Evolutionary conservation across 768 basidiomycete species (phyloP), one percentile per base, ranked within the genome.

Genomic region (Gyrodon lividus): DNA sequence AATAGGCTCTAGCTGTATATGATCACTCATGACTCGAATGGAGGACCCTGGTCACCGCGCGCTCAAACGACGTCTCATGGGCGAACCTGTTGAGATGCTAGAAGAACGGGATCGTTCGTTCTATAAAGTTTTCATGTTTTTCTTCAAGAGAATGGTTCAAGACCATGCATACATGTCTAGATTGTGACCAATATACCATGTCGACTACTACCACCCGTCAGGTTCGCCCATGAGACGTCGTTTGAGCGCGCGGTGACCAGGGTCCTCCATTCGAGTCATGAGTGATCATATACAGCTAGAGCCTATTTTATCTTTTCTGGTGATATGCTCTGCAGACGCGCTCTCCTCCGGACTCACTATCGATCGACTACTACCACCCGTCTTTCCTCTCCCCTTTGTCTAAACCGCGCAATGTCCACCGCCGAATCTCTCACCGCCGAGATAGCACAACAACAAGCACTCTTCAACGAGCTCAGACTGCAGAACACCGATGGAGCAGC

Each of bases 381-480:
- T 38, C 52, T 54, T 19, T 57, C 37, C 44, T 59, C 48, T 10
- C n/a, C n/a, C n/a, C 56, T 48, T 55, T 34, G 47, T 46, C 42
- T 43, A 41, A 57, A 42, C 54, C 46, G 56, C 56, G 61, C 56
- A 45, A 79, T 79, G 78, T 57, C 74, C 39, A 70, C 70, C 28
- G 52, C 68, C 16, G 73, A 75, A 26, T 60, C 77, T 3, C 72
- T 88, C 41, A 73, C 77, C 49, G 67, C 75, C 39, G 78, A 85
- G 59, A 81, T 90, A 59, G 70, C 73, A 5, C 64, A 74, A 34
- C 83, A 85, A 58, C 82, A 74, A 8, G 65, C 75, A 4, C 67
- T 78, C n/a, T 75, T 88, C 61, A 84, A 83, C 63, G 76, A 83
- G 50, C 78, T 91, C 19, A 74, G 82, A 45, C 69, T 77, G 39